phyloP scores from a whole-genome alignment of 1,139 yeast genomes.

The Geotrichum histeridarum region DNA sequence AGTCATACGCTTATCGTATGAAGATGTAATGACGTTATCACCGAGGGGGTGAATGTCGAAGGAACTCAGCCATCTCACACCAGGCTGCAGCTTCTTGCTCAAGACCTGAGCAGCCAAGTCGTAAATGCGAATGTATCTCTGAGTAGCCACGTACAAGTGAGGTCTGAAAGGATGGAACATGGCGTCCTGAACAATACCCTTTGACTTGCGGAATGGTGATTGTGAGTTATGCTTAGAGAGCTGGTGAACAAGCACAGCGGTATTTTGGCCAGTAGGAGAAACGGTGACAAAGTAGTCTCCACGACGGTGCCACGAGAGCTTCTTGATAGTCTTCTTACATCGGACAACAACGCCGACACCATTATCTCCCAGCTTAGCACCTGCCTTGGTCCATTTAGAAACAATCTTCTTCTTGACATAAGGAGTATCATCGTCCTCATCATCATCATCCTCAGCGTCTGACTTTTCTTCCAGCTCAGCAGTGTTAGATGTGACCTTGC shows the following conservation, averaged over 20 bases:
- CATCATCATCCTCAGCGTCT: constrained; percentile 31
- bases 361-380: constrained; percentile 51
- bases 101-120: constrained; percentile 83
- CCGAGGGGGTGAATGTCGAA: constrained; percentile 96
- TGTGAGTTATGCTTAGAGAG: constrained; percentile 93
- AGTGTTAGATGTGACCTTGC: constrained; percentile 41
- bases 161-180: constrained; percentile 97
- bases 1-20: constrained; percentile 88
- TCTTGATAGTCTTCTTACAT: constrained; percentile 68
- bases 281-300: constrained; percentile 96
- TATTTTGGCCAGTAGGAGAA: constrained; percentile 82
- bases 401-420: constrained; percentile 51
- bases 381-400: constrained; percentile 84
- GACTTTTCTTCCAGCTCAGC: constrained; percentile 30
- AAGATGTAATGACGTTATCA: constrained; percentile 85
- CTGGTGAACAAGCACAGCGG: constrained; percentile 91
- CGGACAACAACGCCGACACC: constrained; percentile 74
- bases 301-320: constrained; percentile 90
- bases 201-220: constrained; percentile 88
- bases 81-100: constrained; percentile 82
- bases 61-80: constrained; percentile 89
- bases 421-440: constrained; percentile 34
- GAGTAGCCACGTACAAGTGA: constrained; percentile 88
- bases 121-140: constrained; percentile 83
- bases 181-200: constrained; percentile 93